These are phyloP conservation scores for Phytophthora fragariaefolia DNA, from an alignment of 352 stramenopile species.

Conservation along the genomic window DNA sequence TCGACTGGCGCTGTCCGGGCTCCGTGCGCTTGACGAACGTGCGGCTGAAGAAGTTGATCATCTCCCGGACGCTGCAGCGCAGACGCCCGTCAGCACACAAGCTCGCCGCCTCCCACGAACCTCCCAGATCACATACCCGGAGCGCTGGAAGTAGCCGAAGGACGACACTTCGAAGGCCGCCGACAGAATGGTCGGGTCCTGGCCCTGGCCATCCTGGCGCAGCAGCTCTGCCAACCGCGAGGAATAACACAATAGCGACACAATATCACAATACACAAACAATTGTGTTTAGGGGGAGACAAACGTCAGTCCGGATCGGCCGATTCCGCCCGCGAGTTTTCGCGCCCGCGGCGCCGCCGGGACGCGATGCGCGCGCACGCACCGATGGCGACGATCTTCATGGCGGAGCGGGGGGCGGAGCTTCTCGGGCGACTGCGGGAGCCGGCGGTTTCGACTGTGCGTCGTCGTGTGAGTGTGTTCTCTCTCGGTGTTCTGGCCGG, in stretches of 20 bases:
- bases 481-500: constrained; percentile 34
- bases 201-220: constrained; percentile 62
- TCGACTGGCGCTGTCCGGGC: constrained; percentile 96
- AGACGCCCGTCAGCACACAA: neutral
- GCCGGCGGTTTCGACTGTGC: constrained; percentile 40
- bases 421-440: constrained; percentile 22
- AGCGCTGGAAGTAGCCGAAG: constrained; percentile 89
- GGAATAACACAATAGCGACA: neutral
- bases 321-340: too few species aligned
- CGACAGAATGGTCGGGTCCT: constrained; percentile 74
- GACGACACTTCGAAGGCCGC: constrained; percentile 78
- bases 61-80: constrained; percentile 93
- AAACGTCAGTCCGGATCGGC: too few species aligned
- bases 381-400: constrained; percentile 91
- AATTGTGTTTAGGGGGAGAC: too few species aligned
- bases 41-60: constrained; percentile 99
- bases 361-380: constrained; percentile 22
- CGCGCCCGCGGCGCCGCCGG: neutral
- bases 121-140: constrained; percentile 67
- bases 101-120: too few species aligned
- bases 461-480: constrained; percentile 24
- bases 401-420: constrained; percentile 24
- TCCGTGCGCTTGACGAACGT: constrained; percentile 98
- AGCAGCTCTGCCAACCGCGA: constrained; percentile 69
- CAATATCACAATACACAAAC: neutral